Evolutionary conservation across 192 early-diverging fungal genomes (phyloP).

Genomic region (Martensiomyces pterosporus): DNA sequence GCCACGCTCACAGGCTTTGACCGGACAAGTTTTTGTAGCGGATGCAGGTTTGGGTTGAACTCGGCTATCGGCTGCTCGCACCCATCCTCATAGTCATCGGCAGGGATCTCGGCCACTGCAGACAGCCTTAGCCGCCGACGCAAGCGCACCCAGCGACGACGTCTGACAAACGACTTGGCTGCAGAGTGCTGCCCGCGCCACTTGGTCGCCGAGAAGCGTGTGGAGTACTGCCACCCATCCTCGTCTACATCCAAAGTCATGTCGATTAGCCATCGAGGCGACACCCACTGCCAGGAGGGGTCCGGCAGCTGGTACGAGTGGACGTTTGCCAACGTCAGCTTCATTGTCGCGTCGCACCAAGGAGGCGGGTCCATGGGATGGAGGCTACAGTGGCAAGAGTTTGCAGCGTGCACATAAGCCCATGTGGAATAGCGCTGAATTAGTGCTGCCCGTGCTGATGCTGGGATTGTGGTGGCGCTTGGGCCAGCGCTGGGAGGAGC

Average conservation of each 20-base stretch:
- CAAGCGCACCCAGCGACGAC: slow-evolving; percentile 17
- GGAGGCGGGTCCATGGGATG: slow-evolving; percentile 51
- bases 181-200: slow-evolving; percentile 25
- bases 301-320: slow-evolving; percentile 52
- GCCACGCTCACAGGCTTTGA: slow-evolving; percentile 14
- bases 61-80: neutral
- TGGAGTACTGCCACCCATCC: slow-evolving; percentile 51
- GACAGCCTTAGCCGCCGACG: slow-evolving; percentile 18
- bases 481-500: too few relatives aligned
- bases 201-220: slow-evolving; percentile 24
- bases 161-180: slow-evolving; percentile 25
- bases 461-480: too few relatives aligned
- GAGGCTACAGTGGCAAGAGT: slow-evolving; percentile 17
- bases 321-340: slow-evolving; percentile 47
- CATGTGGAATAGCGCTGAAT: too few relatives aligned
- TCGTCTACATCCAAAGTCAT: slow-evolving; percentile 52
- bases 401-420: too few relatives aligned
- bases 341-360: slow-evolving; percentile 44
- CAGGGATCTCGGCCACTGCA: neutral
- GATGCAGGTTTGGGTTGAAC: neutral
- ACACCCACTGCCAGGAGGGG: slow-evolving; percentile 52
- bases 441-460: too few relatives aligned
- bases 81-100: neutral
- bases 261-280: slow-evolving; percentile 53
- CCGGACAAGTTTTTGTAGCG: neutral